Evolutionary conservation across 805 yeast genomes (phyloP), one percentile per base, ranked within the genome.

Genomic region (Suhomyces sp.): DNA sequence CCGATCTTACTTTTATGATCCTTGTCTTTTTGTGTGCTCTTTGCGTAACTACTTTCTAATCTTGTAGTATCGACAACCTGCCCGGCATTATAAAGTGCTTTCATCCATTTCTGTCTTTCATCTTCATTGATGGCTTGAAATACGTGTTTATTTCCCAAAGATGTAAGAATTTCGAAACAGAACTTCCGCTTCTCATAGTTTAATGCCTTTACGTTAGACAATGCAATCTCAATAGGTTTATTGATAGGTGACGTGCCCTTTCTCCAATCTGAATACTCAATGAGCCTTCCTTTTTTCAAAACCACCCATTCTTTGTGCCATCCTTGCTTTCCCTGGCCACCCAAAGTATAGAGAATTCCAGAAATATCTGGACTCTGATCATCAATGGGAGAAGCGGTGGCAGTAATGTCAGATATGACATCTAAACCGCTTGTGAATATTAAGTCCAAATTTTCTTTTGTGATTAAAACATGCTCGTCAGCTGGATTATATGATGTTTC

Each of bases 301-400:
- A 80, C 85, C 1, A 88, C 84, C 90, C 95, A 85, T 54, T 83
- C 88, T 50, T 86, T 87, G 56, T 87, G 95, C 96, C 96, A 88
- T 3, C 83, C 82, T 15, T 67, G 74, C 40, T 74, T 75, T 0
- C 79, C 78, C 38, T 75, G 77, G 0, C 82, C 83, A 0, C 81
- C 80, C 23, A 74, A 60, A 2, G 77, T 68, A 48, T 74, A 78
- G n/a, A 79, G 52, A 9, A 78, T 68, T 1, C 83, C 85, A 5
- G 65, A 51, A 36, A 59, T 55, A 27, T 60, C 64, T 5, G 63
- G 50, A 24, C 52, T 53, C 26, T 54, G 58, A 28, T 19, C 33
- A 18, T 33, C 14, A 19, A 24, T 25, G 16, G 46, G 18, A 5
- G 36, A 25, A 25, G 29, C 34, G 4, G 26, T 7, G 3, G 40